These are phyloP conservation scores for Tolypocladium cylindrosporum DNA, from an alignment of 2,329 filamentous ascomycete species.

Conservation along the genomic window DNA sequence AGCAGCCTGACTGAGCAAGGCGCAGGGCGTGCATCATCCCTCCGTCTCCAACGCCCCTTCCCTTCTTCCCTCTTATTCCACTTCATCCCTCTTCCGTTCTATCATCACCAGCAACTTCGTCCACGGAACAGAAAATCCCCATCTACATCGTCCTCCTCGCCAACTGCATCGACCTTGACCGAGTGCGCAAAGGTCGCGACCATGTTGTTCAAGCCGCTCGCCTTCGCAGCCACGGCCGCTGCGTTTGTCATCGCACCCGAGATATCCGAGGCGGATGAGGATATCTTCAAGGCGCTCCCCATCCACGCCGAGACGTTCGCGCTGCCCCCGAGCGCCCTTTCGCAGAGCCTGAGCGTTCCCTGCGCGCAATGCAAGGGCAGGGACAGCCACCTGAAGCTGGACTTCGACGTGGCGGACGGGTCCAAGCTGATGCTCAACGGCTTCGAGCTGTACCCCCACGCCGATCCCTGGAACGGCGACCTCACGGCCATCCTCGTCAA, in stretches of 20 bases:
- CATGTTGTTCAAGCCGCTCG: conserved; percentile 23
- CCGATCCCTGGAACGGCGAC: conserved; percentile 32
- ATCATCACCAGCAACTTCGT: background rate
- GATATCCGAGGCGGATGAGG: conserved; percentile 30
- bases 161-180: background rate
- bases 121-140: background rate
- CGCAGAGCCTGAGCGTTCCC: conserved; percentile 35
- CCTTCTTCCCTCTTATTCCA: background rate
- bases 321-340: conserved; percentile 21
- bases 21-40: background rate
- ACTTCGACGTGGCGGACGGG: conserved; percentile 40
- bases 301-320: conserved; percentile 24
- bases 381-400: conserved; percentile 38
- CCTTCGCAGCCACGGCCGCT: conserved; percentile 22
- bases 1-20: background rate
- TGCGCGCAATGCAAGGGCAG: conserved; percentile 44
- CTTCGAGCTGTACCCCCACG: conserved; percentile 47
- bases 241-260: conserved; percentile 47
- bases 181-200: background rate
- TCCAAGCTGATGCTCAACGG: conserved; percentile 48
- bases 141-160: background rate
- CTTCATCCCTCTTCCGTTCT: background rate
- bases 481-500: conserved; percentile 36
- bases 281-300: conserved; percentile 30
- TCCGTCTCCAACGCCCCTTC: background rate